Conservation (phyloP, 2,329 filamentous ascomycete species). For the Fusarium sp. region DNA sequence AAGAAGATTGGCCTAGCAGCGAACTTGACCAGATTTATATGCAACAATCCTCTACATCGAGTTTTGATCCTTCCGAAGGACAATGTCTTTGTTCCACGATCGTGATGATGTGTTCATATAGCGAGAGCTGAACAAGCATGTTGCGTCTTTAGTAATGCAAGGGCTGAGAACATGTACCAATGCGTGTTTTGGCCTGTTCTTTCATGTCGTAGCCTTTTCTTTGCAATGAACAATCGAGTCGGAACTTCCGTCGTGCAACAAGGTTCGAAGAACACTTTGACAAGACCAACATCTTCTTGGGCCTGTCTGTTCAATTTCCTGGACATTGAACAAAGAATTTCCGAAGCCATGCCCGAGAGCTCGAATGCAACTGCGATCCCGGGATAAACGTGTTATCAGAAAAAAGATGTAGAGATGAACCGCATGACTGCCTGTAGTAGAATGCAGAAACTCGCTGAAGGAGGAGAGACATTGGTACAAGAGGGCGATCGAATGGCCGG, state of each 20-base stretch:
- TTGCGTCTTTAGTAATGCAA: background rate
- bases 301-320: too few relatives aligned
- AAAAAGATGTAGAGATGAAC: too few relatives aligned
- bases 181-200: background rate
- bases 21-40: background rate
- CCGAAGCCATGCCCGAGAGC: too few relatives aligned
- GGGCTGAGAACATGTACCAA: background rate
- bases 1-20: background rate
- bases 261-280: background rate
- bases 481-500: too few relatives aligned
- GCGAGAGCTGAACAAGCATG: background rate
- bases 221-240: background rate
- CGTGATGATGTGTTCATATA: background rate
- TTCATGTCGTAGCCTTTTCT: background rate
- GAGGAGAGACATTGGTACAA: too few relatives aligned
- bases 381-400: too few relatives aligned
- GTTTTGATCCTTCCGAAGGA: background rate
- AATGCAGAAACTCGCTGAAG: too few relatives aligned
- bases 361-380: too few relatives aligned
- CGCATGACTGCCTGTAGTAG: too few relatives aligned
- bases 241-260: background rate
- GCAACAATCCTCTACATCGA: background rate
- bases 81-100: constrained; percentile 7
- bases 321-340: too few relatives aligned
- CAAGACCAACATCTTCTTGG: background rate